Conservation (phyloP, 1,284 basidiomycete genomes). For the Ganoderma sp. region DNA sequence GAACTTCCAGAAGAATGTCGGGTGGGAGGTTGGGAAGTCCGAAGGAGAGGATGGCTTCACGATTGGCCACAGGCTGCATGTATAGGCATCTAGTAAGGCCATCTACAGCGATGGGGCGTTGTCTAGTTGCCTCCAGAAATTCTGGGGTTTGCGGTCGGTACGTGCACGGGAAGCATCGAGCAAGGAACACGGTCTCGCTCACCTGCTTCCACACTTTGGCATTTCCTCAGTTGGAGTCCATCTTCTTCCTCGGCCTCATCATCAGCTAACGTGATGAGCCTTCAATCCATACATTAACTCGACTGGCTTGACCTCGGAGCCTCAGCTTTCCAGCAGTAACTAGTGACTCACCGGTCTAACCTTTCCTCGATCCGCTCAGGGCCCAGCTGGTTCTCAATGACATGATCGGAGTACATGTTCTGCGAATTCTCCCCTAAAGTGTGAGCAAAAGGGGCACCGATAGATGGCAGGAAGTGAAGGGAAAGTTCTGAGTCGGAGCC, state of each 20-base stretch:
- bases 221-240: background rate
- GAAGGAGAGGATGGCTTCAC: background rate
- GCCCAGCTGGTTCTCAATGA: background rate
- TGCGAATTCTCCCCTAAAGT: no score
- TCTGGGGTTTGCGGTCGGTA: background rate
- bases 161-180: background rate
- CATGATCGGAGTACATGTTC: background rate
- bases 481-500: no score
- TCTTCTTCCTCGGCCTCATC: background rate
- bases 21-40: background rate
- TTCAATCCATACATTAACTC: background rate
- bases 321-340: background rate
- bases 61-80: background rate
- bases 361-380: background rate
- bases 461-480: no score
- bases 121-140: background rate
- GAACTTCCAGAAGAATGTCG: background rate
- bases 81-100: background rate
- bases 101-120: background rate
- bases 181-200: background rate
- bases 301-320: background rate
- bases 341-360: background rate
- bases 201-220: background rate
- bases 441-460: no score
- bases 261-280: background rate